A percentile compares a stretch with the other conserved stretches of the same genome.
phyloP scores from a whole-genome alignment of 306 rosid species.

The Cucumis cinereus region DNA sequence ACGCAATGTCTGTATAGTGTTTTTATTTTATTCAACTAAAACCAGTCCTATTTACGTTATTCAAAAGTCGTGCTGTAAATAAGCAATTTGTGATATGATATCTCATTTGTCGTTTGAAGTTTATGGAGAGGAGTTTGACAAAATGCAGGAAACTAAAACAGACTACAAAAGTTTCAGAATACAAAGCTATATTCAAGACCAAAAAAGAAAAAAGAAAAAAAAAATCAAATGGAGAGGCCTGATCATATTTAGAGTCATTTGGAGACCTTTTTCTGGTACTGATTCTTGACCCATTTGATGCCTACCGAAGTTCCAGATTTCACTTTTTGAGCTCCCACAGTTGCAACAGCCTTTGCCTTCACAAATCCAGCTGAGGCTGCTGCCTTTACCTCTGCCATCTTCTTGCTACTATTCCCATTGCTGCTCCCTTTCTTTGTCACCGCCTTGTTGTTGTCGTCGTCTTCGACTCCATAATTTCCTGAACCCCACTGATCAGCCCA shows the following conservation, averaged over 20 bases:
- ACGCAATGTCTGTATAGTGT: not conserved
- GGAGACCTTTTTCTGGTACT: conserved; percentile 43
- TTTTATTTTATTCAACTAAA: not conserved
- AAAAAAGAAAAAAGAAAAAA: not conserved
- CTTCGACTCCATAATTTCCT: conserved; percentile 20
- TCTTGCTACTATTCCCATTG: conserved; percentile 29
- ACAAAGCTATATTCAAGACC: not conserved
- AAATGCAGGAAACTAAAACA: not conserved
- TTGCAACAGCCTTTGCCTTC: conserved; percentile 23
- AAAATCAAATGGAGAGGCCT: not conserved
- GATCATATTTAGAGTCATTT: conserved; percentile 23
- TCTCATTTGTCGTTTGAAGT: not conserved
- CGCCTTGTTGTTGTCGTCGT: conserved; percentile 12
- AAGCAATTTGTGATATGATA: not conserved
- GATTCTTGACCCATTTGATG: conserved; percentile 62
- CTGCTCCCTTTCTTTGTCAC: conserved; percentile 24
- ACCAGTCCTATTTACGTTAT: not conserved
- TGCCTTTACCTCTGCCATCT: conserved; percentile 38
- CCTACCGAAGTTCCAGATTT: conserved; percentile 55
- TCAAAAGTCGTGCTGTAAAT: not conserved
- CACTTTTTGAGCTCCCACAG: conserved; percentile 24
- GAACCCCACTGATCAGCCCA: conserved; percentile 78
- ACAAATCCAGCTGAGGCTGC: conserved; percentile 30
- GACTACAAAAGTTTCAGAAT: not conserved
- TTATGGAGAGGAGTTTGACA: not conserved